phyloP scores from a whole-genome alignment of 805 yeast genomes.

The Tetrapisispora taiwanensis region DNA sequence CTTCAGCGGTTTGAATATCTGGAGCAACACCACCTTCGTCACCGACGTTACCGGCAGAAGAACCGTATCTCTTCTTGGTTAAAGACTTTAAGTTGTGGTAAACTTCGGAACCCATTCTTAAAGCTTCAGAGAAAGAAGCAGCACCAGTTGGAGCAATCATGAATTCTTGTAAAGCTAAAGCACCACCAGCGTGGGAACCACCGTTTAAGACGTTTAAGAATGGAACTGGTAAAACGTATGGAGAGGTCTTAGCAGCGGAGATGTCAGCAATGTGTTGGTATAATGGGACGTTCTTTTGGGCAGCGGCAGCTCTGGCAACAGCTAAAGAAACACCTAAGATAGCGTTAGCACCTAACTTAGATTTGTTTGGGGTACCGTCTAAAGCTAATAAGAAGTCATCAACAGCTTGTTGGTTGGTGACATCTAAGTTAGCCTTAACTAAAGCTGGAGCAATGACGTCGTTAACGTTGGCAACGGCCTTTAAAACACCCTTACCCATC shows the following conservation, averaged over 20 bases:
- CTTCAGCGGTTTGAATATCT: constrained; percentile 87
- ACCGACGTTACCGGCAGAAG: constrained; percentile 99
- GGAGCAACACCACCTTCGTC: constrained; percentile 99
- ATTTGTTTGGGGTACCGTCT: constrained; percentile 96
- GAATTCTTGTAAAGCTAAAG: constrained; percentile 97
- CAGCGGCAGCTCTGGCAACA: constrained; percentile 97
- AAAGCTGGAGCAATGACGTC: constrained; percentile 90
- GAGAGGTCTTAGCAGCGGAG: constrained; percentile 57
- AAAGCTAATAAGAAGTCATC: constrained; percentile 78
- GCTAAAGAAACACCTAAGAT: constrained; percentile 96
- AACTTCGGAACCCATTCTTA: constrained; percentile 95
- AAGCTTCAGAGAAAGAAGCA: constrained; percentile 82
- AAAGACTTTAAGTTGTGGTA: constrained; percentile 92
- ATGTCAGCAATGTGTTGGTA: constrained; percentile 84
- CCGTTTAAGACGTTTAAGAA: constrained; percentile 98
- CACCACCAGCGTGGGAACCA: constrained; percentile 99
- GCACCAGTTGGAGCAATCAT: constrained; percentile 97
- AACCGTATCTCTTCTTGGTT: constrained; percentile 93
- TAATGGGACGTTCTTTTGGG: constrained; percentile 86
- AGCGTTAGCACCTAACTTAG: constrained; percentile 97
- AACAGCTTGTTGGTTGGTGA: constrained; percentile 74
- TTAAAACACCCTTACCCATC: constrained; percentile 97
- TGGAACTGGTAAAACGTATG: constrained; percentile 96
- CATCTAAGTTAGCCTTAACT: constrained; percentile 68
- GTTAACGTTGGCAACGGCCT: constrained; percentile 96